These are phyloP conservation scores for Rhizopogon vulgaris DNA, from an alignment of 768 basidiomycete genomes.

Conservation along the genomic window DNA sequence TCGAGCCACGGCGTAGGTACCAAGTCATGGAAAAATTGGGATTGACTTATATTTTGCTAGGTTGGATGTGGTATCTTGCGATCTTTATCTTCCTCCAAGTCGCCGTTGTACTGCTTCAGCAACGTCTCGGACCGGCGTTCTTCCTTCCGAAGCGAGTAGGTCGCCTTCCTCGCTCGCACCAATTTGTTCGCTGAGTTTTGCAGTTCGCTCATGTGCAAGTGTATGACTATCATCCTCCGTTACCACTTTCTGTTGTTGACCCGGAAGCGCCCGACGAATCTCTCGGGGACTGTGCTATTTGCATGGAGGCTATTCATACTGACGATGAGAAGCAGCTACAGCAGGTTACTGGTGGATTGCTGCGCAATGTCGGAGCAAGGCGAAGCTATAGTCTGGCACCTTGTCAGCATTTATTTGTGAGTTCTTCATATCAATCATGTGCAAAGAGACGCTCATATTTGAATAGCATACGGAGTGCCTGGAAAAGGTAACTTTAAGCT, in stretches of 20 bases:
- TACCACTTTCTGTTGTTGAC: slow-evolving; percentile 54
- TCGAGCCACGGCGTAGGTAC: slow-evolving; percentile 62
- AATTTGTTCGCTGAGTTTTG: not conserved
- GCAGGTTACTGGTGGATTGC: slow-evolving; percentile 32
- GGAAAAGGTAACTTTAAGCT: slow-evolving; percentile 49
- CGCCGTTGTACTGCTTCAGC: slow-evolving; percentile 61
- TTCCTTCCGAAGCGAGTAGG: slow-evolving; percentile 70
- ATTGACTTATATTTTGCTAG: slow-evolving; percentile 28
- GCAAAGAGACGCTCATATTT: not conserved
- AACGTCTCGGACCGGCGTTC: slow-evolving; percentile 72
- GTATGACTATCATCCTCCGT: slow-evolving; percentile 82
- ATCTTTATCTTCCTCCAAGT: slow-evolving; percentile 60
- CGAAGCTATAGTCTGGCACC: slow-evolving; percentile 82
- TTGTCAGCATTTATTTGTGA: slow-evolving; percentile 83
- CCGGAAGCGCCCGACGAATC: slow-evolving; percentile 70
- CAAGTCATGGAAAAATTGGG: not conserved
- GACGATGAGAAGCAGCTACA: slow-evolving; percentile 36
- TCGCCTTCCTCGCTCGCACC: not conserved
- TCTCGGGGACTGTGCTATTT: slow-evolving; percentile 86
- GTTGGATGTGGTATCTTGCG: slow-evolving; percentile 60
- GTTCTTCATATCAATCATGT: slow-evolving; percentile 18
- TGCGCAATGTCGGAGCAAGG: slow-evolving; percentile 32
- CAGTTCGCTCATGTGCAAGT: slow-evolving; percentile 56
- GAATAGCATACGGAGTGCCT: slow-evolving; percentile 80
- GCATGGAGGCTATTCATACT: slow-evolving; percentile 79